Evolutionary conservation across 305 asterid species (phyloP).

Genomic region (Fraxinus latifolia): DNA sequence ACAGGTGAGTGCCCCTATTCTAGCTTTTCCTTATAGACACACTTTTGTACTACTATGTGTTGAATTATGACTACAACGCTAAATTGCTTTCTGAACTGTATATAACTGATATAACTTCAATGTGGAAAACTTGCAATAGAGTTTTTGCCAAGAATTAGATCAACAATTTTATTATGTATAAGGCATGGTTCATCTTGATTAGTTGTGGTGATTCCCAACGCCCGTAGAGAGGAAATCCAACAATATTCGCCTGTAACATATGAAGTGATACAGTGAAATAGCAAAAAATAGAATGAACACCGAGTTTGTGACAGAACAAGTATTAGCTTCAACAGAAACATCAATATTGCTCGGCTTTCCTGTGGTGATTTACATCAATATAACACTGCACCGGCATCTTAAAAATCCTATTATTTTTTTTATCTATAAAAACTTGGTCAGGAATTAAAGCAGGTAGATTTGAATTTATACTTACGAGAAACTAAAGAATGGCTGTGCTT

Average conservation of each 20-base stretch:
- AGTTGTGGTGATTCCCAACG: not conserved
- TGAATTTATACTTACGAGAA: not conserved
- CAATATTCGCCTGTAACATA: not conserved
- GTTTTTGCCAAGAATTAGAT: slow-evolving; percentile 8
- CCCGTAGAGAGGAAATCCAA: not conserved
- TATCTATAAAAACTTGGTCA: not conserved
- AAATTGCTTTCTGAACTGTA: slow-evolving; percentile 2
- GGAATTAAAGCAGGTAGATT: not conserved
- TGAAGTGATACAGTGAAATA: not conserved
- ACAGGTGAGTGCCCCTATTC: slow-evolving; percentile 29
- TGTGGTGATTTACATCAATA: not conserved
- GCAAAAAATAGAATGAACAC: not conserved
- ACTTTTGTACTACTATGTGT: not conserved
- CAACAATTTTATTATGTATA: not conserved
- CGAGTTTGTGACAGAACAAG: not conserved
- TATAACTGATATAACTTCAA: slow-evolving; percentile 5
- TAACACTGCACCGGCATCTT: not conserved
- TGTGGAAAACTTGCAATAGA: slow-evolving; percentile 7
- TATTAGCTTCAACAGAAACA: not conserved
- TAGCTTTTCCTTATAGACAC: slow-evolving; percentile 4
- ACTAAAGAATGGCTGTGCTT: not conserved
- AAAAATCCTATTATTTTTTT: not conserved
- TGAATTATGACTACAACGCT: not conserved
- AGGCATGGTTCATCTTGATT: not conserved
- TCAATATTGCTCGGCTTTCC: not conserved